Percentiles rank a stretch among this genome's conserved stretches.
Evolutionary conservation across 2,329 filamentous ascomycete species (phyloP).

Genomic region (Fusarium aywerte): DNA sequence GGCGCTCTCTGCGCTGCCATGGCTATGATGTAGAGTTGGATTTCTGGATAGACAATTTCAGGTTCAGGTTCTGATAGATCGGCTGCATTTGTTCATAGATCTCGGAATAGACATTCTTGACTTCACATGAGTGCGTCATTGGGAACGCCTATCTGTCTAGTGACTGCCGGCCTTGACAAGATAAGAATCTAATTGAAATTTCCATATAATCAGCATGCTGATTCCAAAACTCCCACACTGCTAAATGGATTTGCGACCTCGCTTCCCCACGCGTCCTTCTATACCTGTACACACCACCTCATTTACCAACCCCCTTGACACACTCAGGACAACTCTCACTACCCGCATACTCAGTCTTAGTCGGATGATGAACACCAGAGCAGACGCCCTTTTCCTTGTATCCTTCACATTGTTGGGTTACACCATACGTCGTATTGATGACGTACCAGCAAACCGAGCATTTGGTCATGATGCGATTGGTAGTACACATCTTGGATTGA

Average conservation of each 20-base stretch:
- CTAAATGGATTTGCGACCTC: not conserved
- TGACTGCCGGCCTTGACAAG: too few species aligned
- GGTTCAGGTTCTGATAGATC: not conserved
- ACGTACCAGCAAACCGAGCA: not conserved
- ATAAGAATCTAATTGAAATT: not conserved
- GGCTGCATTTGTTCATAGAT: not conserved
- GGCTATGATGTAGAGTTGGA: not conserved
- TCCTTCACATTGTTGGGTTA: not conserved
- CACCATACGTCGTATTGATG: not conserved
- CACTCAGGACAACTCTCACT: not conserved
- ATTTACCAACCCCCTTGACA: not conserved
- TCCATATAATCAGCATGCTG: too few species aligned
- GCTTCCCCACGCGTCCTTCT: not conserved
- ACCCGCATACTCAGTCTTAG: not conserved
- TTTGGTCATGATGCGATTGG: not conserved
- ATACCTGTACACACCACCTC: not conserved
- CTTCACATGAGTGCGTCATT: too few species aligned
- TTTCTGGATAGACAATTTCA: not conserved
- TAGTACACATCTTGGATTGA: not conserved
- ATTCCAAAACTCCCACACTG: too few species aligned
- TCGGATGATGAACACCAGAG: not conserved
- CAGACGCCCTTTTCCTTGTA: not conserved
- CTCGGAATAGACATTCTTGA: not conserved
- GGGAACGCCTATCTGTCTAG: too few species aligned
- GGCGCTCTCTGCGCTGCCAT: conserved; percentile 4